phyloP scores from a whole-genome alignment of 805 yeast genomes.

The Metschnikowia bowlesiae region DNA sequence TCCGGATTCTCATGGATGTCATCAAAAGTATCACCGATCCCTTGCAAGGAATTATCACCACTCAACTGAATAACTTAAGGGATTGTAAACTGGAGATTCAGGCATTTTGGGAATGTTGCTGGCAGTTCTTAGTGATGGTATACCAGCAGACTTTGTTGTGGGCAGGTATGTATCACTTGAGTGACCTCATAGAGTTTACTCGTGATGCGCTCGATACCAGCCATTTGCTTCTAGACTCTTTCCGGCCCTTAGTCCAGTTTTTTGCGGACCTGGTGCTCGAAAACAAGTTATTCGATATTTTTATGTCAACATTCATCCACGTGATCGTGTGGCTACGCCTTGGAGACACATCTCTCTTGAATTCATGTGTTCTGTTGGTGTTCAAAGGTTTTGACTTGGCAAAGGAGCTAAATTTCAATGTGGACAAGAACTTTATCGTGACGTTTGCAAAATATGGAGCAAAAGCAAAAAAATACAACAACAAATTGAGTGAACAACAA shows the following conservation, averaged over 20 bases:
- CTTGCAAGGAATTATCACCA: conserved; percentile 48
- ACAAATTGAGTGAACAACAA: conserved; percentile 65
- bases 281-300: conserved; percentile 41
- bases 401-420: conserved; percentile 44
- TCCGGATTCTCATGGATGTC: conserved; percentile 72
- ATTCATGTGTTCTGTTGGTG: conserved; percentile 68
- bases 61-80: conserved; percentile 8
- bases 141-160: conserved; percentile 66
- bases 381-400: conserved; percentile 65
- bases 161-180: conserved; percentile 60
- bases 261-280: conserved; percentile 10
- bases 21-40: conserved; percentile 62
- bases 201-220: conserved; percentile 82
- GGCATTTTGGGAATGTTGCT: conserved; percentile 61
- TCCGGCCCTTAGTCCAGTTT: conserved; percentile 36
- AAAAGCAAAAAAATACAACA: conserved; percentile 62
- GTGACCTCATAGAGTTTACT: conserved; percentile 70
- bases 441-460: conserved; percentile 61
- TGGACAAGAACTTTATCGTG: conserved; percentile 51
- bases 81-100: conserved; percentile 21
- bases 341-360: conserved; percentile 70
- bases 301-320: conserved; percentile 59
- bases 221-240: conserved; percentile 61
- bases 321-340: conserved; percentile 79
- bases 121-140: conserved; percentile 70